These are phyloP conservation scores for Pseudognaphalium luteoalbum DNA, from an alignment of 129 eudicot genomes.

Conservation along the genomic window DNA sequence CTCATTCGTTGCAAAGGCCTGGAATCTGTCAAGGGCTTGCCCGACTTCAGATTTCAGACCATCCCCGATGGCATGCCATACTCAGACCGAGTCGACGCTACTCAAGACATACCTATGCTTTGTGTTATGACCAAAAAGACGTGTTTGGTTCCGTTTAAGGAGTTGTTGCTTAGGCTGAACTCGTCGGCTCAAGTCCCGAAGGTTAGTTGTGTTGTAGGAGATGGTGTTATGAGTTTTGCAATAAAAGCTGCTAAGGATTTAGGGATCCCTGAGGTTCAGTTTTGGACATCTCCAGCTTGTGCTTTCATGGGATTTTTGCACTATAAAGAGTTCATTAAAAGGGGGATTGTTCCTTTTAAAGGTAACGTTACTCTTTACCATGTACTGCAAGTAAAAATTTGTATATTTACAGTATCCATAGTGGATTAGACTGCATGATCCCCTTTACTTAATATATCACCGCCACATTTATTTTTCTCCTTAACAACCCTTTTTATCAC, in stretches of 20 bases:
- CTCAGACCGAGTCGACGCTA: constrained; percentile 41
- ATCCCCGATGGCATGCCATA: constrained; percentile 66
- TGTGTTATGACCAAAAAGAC: constrained; percentile 46
- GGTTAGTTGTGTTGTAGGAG: constrained; percentile 53
- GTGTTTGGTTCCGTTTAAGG: constrained; percentile 50
- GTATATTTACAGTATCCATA: too few relatives aligned
- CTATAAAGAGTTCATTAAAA: constrained; percentile 44
- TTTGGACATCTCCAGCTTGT: constrained; percentile 67
- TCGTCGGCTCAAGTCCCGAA: constrained; percentile 34
- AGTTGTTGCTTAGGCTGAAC: constrained; percentile 41
- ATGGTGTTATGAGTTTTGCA: constrained; percentile 63
- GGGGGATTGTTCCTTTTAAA: constrained; percentile 59
- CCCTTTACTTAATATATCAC: too few relatives aligned
- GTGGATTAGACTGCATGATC: too few relatives aligned
- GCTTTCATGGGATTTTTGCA: constrained; percentile 57
- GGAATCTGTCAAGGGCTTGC: constrained; percentile 42
- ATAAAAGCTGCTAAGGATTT: constrained; percentile 48
- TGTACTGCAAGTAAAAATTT: too few relatives aligned
- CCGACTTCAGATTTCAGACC: constrained; percentile 51
- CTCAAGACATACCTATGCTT: constrained; percentile 56
- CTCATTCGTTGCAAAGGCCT: constrained; percentile 54
- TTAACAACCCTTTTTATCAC: too few relatives aligned
- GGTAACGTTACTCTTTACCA: constrained; percentile 32
- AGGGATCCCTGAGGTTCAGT: constrained; percentile 60
- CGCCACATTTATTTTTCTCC: too few relatives aligned